Base-by-base conservation (phyloP, 352 stramenopile genomes). In the Albugo candida region DNA sequence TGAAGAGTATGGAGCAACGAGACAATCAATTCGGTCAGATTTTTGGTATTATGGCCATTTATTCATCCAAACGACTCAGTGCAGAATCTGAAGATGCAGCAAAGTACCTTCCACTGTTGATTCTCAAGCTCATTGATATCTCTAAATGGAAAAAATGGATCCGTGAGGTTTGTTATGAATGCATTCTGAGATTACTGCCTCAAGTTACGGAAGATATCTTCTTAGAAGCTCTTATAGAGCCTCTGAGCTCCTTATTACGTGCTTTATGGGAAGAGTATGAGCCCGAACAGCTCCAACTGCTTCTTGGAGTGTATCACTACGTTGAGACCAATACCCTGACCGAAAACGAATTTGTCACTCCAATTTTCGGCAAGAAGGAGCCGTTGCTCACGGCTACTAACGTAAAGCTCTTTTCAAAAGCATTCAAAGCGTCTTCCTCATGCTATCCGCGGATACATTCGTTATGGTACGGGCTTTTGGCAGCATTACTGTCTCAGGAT, bases 1-100 rank as follows among this genome's bases (percentile, higher is more conserved):
- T 94, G 75, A 94, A 93, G 55, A 76, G 77, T 48, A 87, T 91
- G 71, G 84, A 95, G 54, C 81, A 95, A 64, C 70, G 84, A 45
- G 84, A 95, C 51, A 72, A 91, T 65, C 80, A 92, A 70, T 92
- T 95, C 53, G 84, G 84, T 14, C 79, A 81, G 14, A 61, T 95
- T 17, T 92, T 95, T 47, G 83, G 81, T 5, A 61, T 92, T 47
- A 63, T 92, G 43, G 78, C 81, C 16, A 47, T 95, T 47, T 65
- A 84, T 40, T 73, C 77, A 46, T 91, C 73, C 8, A 74, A 70
- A 11, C 63, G 80, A 5, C 54, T 94, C 24, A 18, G 27, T 0
- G 12, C 12, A 2, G 56, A 63, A 38, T 62, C 52, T 13, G 50
- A 57, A 5, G 60, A 78, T 27, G 8, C 3, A 43, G 20, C 17